Base-by-base conservation (phyloP, 1,284 basidiomycete genomes). In the Meripilus lineatus region DNA sequence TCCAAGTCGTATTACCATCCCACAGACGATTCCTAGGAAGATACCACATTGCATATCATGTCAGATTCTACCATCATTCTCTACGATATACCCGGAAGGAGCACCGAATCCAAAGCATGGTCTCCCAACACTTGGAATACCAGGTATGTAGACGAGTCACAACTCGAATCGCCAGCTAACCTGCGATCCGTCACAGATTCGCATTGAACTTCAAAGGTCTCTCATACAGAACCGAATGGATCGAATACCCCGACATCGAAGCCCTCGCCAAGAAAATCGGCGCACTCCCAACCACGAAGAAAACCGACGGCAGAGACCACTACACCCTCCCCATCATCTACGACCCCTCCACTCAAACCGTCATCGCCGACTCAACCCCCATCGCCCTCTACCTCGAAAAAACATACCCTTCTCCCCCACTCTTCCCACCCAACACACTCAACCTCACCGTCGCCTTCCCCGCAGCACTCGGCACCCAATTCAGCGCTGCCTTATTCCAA, bases 161-260 rank as follows among this genome's bases (percentile, higher is more conserved):
- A 18, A 7, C 5, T 20, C 36, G 15, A 22, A 4, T 38, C 14
- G 21, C 36, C 15, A 18, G n/a, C 8, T 20, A 20, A 36, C 18
- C 18, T 13, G 4, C 21, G 23, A 7, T 15, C 15, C 21, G 18
- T 7, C 22, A 10, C 44, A 68, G 67, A 33, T 55, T 59, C 32
- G 49, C 56, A 1, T 48, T 70, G 34, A 63, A 63, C 50, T 59
- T 59, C 56, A 70, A 69, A 48, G 55, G 56, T 5, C 42, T 68
- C 7, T 50, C 62, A 0, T 60, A 61, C 55, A 55, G 53, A 38
- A 67, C 63, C 21, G 55, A 57, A 7, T 69, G 64, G 64, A 48
- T 68, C 24, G 61, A 65, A 39, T 67, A 63, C 46, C 65, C 64
- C 2, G 64, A 68, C 43, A 63, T 69, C 53, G 59, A 57, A 30